Evolutionary conservation across 2,329 filamentous ascomycete genomes (phyloP), one percentile per base, ranked within the genome.

Genomic region (Rhynchosporium graminicola): DNA sequence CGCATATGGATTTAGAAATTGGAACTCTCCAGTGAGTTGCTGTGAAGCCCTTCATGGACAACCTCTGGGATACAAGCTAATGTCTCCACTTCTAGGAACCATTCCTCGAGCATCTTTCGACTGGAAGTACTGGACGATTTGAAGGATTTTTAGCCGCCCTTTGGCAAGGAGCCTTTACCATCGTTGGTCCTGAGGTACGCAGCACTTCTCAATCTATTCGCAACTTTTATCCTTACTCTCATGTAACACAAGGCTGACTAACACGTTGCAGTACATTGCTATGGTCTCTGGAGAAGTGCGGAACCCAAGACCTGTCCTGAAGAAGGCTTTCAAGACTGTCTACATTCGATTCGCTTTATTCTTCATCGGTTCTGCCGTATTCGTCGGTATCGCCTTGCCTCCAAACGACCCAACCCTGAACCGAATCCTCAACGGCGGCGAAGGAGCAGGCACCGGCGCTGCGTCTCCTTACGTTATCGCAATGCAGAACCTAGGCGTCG

Each of bases 311-410:
- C 76, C 76, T 7, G 82, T 83, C 55, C 82, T 92, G 75, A 88
- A 87, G 33, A 82, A 80, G 51, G 88, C 89, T 0, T 91, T 84
- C 77, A 90, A 89, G 69, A 85, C 85, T 1, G 86, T 90, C 7
- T 90, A 90, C 76, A 89, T 87, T 74, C 85, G 89, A 47, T 80
- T 92, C 56, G 87, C 85, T 2, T 76, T 84, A 12, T 91, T 91
- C 76, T 91, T 90, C 75, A 80, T 90, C 31, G 80, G 88, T 2
- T 87, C 87, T 4, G 84, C 86, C 2, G 77, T 92, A 1, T 81
- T 80, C 38, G 83, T 89, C 28, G 87, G 86, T 10, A 86, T 90
- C 52, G 74, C 89, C 52, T 79, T 91, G 52, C 80, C 88, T 4
- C 86, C 85, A 71, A 82, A 89, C 63, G 85, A 90, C 69, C 70